Base-by-base conservation (phyloP, 768 basidiomycete species). In the Cubamyces sp. region DNA sequence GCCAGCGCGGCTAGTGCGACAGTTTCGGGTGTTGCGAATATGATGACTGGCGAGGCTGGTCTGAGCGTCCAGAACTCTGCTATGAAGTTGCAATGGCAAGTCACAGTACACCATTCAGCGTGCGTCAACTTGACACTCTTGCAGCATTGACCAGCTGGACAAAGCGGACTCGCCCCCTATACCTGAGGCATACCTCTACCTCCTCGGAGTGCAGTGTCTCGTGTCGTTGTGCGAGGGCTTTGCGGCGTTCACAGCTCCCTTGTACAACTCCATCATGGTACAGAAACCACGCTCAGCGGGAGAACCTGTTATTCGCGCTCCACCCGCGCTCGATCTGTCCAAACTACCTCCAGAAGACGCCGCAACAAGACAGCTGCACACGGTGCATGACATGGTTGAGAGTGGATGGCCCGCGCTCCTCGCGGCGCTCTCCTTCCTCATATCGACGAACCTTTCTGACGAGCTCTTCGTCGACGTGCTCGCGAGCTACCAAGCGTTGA, bases 101-200 rank as follows among this genome's bases (percentile, higher is more conserved):
- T 77, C 5, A 12, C 43, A 18, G 34, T 15, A 42, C 37, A 34
- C 23, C 21, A 40, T 52, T n/a, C 30, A 5, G 45, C 34, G 3
- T 40, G 54, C 18, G 25, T 25, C 23, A 1, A 21, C 21, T 14
- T 21, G 0, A 40, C 8, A 5, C 12, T 25, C 16, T 19, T 23
- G 23, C 41, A 97, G 96, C 72, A 98, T 99, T 67, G 96, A 99
- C 72, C 97, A 98, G 74, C 85, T 98, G 14, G 96, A 99, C 78
- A 99, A 99, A 74, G 91, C 94, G 0, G 97, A 99, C 67, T 87
- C 95, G 0, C 97, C 97, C 0, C 81, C 86, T 0, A 95, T 98
- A 55, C 96, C 97, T 0, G 97, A 99, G 61, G 82, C 91, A 3
- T 98, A 99, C 72, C 84, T 96, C 64, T 96, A 96, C 71, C 88